phyloP scores from a whole-genome alignment of 768 basidiomycete species.

The Suillus decipiens region DNA sequence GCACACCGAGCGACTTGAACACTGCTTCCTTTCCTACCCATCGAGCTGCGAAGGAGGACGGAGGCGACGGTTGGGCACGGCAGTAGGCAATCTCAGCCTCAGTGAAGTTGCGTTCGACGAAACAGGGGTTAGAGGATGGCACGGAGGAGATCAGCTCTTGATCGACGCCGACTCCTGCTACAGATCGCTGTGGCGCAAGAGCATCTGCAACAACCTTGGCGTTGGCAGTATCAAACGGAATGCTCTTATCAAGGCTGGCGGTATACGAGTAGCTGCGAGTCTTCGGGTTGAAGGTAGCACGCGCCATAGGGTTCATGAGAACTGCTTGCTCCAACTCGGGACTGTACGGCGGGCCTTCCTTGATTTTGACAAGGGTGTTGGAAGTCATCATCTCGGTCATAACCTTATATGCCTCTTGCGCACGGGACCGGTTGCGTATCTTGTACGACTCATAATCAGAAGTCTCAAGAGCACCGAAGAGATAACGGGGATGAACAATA shows the following conservation, averaged over 20 bases:
- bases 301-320: constrained; percentile 89
- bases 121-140: constrained; percentile 85
- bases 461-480: constrained; percentile 82
- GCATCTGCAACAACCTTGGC: constrained; percentile 59
- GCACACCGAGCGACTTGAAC: constrained; percentile 92
- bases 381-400: constrained; percentile 97
- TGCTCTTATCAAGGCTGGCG: constrained; percentile 54
- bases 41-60: constrained; percentile 92
- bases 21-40: constrained; percentile 98
- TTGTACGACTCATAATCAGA: constrained; percentile 79
- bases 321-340: constrained; percentile 85
- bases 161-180: constrained; percentile 84
- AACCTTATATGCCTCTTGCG: constrained; percentile 76
- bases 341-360: constrained; percentile 88
- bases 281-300: constrained; percentile 80
- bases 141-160: constrained; percentile 94
- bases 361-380: constrained; percentile 92
- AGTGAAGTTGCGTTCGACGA: constrained; percentile 92
- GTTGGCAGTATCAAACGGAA: constrained; percentile 64
- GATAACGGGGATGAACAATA: constrained; percentile 87
- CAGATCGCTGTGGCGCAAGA: constrained; percentile 37
- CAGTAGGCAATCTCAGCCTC: constrained; percentile 87
- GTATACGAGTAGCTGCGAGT: constrained; percentile 85
- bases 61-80: constrained; percentile 77
- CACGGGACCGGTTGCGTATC: constrained; percentile 63